Conservation (phyloP, 768 basidiomycete genomes). For the Suillus subluteus region DNA sequence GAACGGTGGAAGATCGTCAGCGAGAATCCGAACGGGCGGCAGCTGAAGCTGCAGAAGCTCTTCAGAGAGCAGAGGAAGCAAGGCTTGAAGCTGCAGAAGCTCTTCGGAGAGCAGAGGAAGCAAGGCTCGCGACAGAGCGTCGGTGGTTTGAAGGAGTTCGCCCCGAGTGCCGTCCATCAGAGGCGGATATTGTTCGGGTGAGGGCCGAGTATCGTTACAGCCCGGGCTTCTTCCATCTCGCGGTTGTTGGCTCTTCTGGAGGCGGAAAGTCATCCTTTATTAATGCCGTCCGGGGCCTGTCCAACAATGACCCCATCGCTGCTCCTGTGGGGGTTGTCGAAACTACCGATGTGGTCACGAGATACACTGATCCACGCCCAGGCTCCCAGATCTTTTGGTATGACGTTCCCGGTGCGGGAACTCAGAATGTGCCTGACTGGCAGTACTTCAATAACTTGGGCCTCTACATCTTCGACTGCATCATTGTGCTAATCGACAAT, state of each 20-base stretch:
- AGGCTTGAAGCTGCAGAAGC: constrained; percentile 21
- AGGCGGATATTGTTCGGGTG: background rate
- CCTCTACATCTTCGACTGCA: no score
- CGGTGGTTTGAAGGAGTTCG: background rate
- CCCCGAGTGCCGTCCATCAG: background rate
- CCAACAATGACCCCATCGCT: constrained; percentile 19
- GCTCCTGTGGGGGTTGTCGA: constrained; percentile 28
- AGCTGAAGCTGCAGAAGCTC: constrained; percentile 23
- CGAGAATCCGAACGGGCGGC: background rate
- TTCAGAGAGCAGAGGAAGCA: no score
- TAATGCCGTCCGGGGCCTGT: constrained; percentile 31
- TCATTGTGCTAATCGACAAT: constrained; percentile 14
- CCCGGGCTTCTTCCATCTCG: constrained; percentile 26
- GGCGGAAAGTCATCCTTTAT: constrained; percentile 35
- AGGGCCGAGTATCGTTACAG: background rate
- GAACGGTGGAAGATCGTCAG: background rate
- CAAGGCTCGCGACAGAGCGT: background rate
- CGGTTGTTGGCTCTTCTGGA: constrained; percentile 16
- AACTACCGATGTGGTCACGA: constrained; percentile 22
- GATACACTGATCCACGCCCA: constrained; percentile 27
- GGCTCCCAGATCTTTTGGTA: constrained; percentile 27
- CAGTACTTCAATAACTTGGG: constrained; percentile 1
- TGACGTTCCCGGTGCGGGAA: constrained; percentile 33
- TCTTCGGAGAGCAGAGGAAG: no score
- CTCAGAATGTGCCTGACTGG: constrained; percentile 26